Percentiles rank a stretch among this genome's conserved stretches.
These are phyloP conservation scores for Suhomyces vadensis DNA, from an alignment of 805 yeast genomes.

Conservation along the genomic window DNA sequence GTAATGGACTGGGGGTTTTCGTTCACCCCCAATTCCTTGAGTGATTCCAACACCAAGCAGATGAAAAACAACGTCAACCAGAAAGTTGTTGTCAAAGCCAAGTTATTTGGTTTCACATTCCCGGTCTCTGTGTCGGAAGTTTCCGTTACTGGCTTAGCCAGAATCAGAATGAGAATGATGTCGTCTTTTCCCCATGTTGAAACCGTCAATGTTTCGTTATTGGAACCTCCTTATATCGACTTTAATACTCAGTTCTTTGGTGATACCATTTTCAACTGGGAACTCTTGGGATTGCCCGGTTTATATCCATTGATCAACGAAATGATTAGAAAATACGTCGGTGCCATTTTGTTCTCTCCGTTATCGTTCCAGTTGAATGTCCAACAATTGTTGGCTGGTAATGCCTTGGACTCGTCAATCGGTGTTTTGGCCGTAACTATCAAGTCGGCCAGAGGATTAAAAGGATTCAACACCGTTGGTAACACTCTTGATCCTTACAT, in stretches of 20 bases:
- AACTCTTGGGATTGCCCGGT: constrained; percentile 85
- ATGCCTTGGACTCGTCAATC: constrained; percentile 72
- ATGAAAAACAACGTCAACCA: constrained; percentile 82
- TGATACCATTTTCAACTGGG: constrained; percentile 84
- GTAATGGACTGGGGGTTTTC: constrained; percentile 98
- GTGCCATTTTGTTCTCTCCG: constrained; percentile 87
- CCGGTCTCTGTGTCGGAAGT: constrained; percentile 81
- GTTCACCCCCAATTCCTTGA: constrained; percentile 85
- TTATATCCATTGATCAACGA: constrained; percentile 77
- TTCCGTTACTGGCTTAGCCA: constrained; percentile 69
- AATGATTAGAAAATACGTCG: constrained; percentile 81
- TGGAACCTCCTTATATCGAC: constrained; percentile 88
- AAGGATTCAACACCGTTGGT: constrained; percentile 67
- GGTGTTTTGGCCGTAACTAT: constrained; percentile 79
- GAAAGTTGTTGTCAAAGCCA: constrained; percentile 71
- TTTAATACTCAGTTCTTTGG: constrained; percentile 76
- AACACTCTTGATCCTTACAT: constrained; percentile 91
- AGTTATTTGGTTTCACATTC: constrained; percentile 76
- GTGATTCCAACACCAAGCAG: constrained; percentile 85
- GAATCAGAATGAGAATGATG: constrained; percentile 89
- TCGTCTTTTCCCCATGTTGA: constrained; percentile 89
- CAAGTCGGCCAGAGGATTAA: constrained; percentile 65
- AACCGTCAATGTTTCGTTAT: constrained; percentile 79
- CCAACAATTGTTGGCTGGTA: constrained; percentile 86
- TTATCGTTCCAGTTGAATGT: constrained; percentile 90